Base-by-base conservation (phyloP, 2,329 filamentous ascomycete species). In the Hypoxylon sp. region DNA sequence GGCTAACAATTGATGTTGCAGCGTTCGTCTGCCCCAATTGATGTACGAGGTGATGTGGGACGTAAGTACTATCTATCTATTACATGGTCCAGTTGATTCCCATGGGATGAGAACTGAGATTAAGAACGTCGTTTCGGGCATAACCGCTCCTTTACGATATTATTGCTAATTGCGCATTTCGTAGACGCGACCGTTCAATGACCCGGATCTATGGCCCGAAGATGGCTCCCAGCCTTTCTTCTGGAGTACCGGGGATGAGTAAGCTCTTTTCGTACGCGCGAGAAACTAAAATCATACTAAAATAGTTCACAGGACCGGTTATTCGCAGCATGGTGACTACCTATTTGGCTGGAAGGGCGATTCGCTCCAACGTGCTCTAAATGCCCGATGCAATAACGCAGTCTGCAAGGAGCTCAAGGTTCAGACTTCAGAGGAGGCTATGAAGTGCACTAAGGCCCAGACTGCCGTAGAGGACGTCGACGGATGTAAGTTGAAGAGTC, bases 11-110 rank as follows among this genome's bases (percentile, higher is more conserved):
- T 7, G 11, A 44, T 13, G 10, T 4, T 44, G 8, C 17, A 44
- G 39, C 0, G 81, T 84, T 4, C 85, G 84, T 65, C 77, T 89
- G 2, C 82, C 88, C 21, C 88, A 87, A 31, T 81, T 91, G 65
- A 89, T 91, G 81, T 87, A 83, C 74, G 88, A 90, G 76, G 84
- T 88, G 57, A 84, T 87, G 74, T 90, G 84, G 82, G 79, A 82
- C 57, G 75, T 75, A 58, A 79, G 73, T 71, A 61, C 42, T 61
- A 5, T 32, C 29, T 15, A 5, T 32, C 29, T 15, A 50, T 51
- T 24, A 19, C n/a, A 10, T 42, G 6, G n/a, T 27, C 13, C 24
- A 7, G 27, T 15, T 6, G 21, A 39, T 32, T 31, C 6, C 15
- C 19, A 13, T 7, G 13, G 7, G 24, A 31, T n/a, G n/a, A 50